Evolutionary conservation across 306 rosid species (phyloP).

Genomic region (Crataegus laevigata): DNA sequence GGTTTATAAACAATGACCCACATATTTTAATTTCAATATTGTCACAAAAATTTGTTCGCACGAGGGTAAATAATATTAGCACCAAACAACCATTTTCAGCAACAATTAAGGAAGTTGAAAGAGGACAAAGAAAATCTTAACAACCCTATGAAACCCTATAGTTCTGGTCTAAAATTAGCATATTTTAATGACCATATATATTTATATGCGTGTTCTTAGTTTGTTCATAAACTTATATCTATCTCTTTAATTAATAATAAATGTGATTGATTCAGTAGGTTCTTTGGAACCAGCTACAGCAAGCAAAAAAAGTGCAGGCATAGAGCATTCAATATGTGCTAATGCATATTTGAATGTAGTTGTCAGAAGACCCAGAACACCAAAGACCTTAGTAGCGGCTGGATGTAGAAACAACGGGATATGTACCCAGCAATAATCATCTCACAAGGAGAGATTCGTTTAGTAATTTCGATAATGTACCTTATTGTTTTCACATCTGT

Average conservation of each 20-base stretch:
- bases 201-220: neutral
- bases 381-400: neutral
- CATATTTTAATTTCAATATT: no score
- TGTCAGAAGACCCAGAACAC: neutral
- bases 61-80: neutral
- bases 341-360: neutral
- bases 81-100: neutral
- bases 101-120: neutral
- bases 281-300: neutral
- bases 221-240: neutral
- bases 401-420: neutral
- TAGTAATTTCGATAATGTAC: neutral
- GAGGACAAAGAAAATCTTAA: neutral
- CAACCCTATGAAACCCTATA: neutral
- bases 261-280: neutral
- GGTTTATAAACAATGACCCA: no score
- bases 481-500: neutral
- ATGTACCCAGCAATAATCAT: no score
- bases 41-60: neutral
- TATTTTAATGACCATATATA: neutral
- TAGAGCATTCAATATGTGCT: neutral
- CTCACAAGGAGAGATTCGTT: no score
- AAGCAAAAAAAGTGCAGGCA: neutral
- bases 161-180: neutral
- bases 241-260: neutral